A percentile compares a stretch with the other conserved stretches of the same genome.
phyloP scores from a whole-genome alignment of 805 yeast species.

The Saccharomycopsis vini region DNA sequence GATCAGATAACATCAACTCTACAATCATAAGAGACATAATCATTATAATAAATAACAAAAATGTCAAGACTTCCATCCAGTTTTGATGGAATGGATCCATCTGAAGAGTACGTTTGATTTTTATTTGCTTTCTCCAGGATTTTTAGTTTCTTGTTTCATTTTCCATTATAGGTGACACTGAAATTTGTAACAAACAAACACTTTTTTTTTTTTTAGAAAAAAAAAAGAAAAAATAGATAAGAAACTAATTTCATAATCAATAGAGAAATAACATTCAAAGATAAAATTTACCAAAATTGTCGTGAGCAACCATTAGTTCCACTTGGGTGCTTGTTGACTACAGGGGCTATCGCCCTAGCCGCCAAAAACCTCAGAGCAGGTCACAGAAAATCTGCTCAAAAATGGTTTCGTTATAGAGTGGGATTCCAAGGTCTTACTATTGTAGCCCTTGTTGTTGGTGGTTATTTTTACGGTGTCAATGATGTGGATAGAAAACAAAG shows the following conservation, averaged over 20 bases:
- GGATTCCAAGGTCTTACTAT: conserved; percentile 78
- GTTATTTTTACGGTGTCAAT: conserved; percentile 46
- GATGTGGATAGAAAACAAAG: conserved; percentile 32
- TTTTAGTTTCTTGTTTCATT: not conserved
- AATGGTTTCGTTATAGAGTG: conserved; percentile 85
- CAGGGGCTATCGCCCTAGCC: conserved; percentile 73
- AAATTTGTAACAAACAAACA: too few relatives aligned
- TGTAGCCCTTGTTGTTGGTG: conserved; percentile 75
- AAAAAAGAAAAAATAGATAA: too few relatives aligned
- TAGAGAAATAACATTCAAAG: conserved; percentile 39
- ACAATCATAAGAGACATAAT: too few relatives aligned
- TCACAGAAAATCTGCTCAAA: conserved; percentile 66
- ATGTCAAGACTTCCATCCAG: conserved; percentile 2
- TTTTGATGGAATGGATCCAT: not conserved
- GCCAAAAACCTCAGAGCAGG: conserved; percentile 69
- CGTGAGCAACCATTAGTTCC: conserved; percentile 90
- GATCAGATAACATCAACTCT: too few relatives aligned
- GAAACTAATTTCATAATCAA: not conserved
- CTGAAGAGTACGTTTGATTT: conserved; percentile 1
- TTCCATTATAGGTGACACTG: too few relatives aligned
- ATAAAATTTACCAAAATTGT: conserved; percentile 51
- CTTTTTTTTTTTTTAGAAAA: too few relatives aligned
- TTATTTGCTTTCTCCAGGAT: not conserved
- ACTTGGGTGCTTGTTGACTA: conserved; percentile 66
- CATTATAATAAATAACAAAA: not conserved